Conservation (phyloP, 257 asterid genomes). For the Petunia secreta region DNA sequence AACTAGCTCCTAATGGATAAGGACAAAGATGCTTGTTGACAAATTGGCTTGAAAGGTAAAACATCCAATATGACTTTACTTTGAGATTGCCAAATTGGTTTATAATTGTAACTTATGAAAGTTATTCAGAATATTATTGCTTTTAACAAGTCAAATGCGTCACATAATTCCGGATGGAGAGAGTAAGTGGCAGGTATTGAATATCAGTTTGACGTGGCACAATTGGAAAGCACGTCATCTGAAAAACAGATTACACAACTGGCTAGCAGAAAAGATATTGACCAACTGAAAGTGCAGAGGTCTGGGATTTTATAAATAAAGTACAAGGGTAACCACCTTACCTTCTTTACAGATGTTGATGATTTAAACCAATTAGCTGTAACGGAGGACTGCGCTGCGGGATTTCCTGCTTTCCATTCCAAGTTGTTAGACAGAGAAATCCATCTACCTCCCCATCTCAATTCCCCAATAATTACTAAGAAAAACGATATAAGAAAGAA, state of each 20-base stretch:
- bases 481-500: constrained; percentile 13
- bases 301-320: constrained; percentile 18
- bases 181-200: background rate
- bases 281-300: background rate
- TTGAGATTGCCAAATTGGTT: constrained; percentile 11
- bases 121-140: background rate
- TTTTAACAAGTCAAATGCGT: background rate
- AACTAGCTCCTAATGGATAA: background rate
- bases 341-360: constrained; percentile 89
- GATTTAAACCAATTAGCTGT: constrained; percentile 94
- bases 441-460: constrained; percentile 1
- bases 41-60: constrained; percentile 9
- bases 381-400: constrained; percentile 64
- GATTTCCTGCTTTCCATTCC: constrained; percentile 51
- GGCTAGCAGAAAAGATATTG: background rate
- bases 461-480: background rate
- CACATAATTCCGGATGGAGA: constrained; percentile 4
- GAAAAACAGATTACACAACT: background rate
- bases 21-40: constrained; percentile 10
- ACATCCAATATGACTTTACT: background rate
- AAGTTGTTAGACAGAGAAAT: constrained; percentile 34
- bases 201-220: background rate
- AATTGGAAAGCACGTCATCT: background rate
- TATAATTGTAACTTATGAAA: constrained; percentile 5
- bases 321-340: constrained; percentile 26